Evolutionary conservation across 805 yeast genomes (phyloP), one percentile per base, ranked within the genome.

Genomic region (Candida ficus): DNA sequence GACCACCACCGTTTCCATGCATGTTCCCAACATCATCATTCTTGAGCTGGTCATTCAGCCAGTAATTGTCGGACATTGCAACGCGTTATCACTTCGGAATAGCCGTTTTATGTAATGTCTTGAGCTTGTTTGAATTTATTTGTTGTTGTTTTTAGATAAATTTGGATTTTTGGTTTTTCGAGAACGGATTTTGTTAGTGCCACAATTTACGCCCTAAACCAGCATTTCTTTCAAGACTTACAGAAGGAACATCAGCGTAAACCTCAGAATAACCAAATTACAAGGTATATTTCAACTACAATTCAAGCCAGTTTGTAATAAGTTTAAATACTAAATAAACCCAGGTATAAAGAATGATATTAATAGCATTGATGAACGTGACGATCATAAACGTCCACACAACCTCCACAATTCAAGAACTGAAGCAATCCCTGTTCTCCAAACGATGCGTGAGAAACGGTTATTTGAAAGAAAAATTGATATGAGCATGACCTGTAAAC

Each of bases 1-100:
- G 36, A 29, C 45, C 49, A 38, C 52, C 55, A 28, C 49, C 43
- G 44, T 39, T 49, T 32, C 33, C 39, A 33, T 39, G 47, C 33
- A 27, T 36, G 32, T 33, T 48, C 41, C 36, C 44, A 9, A 44
- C 48, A 9, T 51, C 57, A 17, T 57, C 60, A 31, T 47, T 50
- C 41, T 42, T 53, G 35, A 52, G 40, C 46, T 47, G 55, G 33
- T 55, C 59, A 28, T 45, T 51, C 37, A 49, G 45, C 60, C 60
- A 56, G 48, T 52, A 55, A 35, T 50, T 49, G 31, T 53, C 58
- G 13, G 54, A 41, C 60, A 56, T 55, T n/a, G n/a, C n/a, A n/a
- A n/a, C n/a, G n/a, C n/a, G n/a, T n/a, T n/a, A n/a, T n/a, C n/a
- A n/a, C n/a, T n/a, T n/a, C n/a, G n/a, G n/a, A n/a, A n/a, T n/a